A percentile compares a stretch with the other conserved stretches of the same genome.
Conservation (phyloP, 805 yeast species). For the Pichia deserticola region DNA sequence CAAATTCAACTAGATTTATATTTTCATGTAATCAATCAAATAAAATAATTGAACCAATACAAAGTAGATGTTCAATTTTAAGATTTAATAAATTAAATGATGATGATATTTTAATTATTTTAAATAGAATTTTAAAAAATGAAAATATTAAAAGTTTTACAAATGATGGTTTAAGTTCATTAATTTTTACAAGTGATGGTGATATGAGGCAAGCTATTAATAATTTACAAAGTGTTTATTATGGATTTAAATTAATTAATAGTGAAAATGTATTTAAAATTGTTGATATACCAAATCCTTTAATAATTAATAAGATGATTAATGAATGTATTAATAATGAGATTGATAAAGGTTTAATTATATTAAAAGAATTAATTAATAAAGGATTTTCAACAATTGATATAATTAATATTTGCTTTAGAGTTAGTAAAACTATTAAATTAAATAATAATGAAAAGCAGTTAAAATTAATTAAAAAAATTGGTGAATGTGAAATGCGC, state of each 20-base stretch:
- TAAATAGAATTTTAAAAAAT: constrained; percentile 58
- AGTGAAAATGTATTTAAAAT: constrained; percentile 90
- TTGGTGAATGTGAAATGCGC: constrained; percentile 89
- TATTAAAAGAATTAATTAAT: constrained; percentile 66
- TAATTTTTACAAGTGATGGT: constrained; percentile 93
- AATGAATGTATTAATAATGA: constrained; percentile 25
- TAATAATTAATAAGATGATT: constrained; percentile 67
- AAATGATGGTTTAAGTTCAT: constrained; percentile 87
- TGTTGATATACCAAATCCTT: constrained; percentile 95
- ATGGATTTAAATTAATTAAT: constrained; percentile 89
- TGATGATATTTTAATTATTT: constrained; percentile 72
- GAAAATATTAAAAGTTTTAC: constrained; percentile 67
- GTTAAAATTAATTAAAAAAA: constrained; percentile 72
- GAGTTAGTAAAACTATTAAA: constrained; percentile 72
- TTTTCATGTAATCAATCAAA: constrained; percentile 94
- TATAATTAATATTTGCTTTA: constrained; percentile 82
- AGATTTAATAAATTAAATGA: constrained; percentile 77
- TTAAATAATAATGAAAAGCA: constrained; percentile 39
- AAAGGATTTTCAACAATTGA: constrained; percentile 93
- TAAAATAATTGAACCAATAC: constrained; percentile 94
- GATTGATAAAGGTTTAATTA: constrained; percentile 59
- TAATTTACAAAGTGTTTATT: constrained; percentile 86
- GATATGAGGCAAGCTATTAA: constrained; percentile 98
- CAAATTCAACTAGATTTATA: constrained; percentile 96
- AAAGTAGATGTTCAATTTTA: constrained; percentile 91